These are phyloP conservation scores for Yarrowia yakushimensis DNA, from an alignment of 805 yeast genomes.

Conservation along the genomic window DNA sequence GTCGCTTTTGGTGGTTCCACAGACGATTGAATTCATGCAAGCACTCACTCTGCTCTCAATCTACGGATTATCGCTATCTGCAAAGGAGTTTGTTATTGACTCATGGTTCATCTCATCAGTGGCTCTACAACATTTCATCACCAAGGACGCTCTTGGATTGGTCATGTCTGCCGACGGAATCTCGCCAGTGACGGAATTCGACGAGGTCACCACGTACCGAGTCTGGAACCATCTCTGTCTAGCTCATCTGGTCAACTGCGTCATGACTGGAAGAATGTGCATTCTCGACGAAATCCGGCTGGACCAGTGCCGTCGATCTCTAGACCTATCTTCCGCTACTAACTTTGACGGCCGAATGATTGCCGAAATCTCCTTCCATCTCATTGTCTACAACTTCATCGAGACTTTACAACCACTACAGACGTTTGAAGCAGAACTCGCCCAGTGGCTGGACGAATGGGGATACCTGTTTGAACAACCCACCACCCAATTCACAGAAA, in stretches of 20 bases:
- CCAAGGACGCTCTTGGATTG: slow-evolving; percentile 43
- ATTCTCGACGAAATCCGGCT: slow-evolving; percentile 57
- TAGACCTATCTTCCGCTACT: slow-evolving; percentile 58
- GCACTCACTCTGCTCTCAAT: slow-evolving; percentile 62
- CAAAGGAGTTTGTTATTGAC: slow-evolving; percentile 53
- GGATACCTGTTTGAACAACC: slow-evolving; percentile 65
- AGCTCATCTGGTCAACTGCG: slow-evolving; percentile 63
- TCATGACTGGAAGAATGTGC: slow-evolving; percentile 63
- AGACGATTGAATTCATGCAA: slow-evolving; percentile 60
- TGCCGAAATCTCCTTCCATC: slow-evolving; percentile 63
- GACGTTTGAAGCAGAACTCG: slow-evolving; percentile 48
- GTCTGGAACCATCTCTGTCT: slow-evolving; percentile 70
- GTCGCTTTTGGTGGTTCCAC: slow-evolving; percentile 45
- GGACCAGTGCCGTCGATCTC: slow-evolving; percentile 55
- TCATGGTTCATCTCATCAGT: slow-evolving; percentile 67
- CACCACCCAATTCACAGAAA: slow-evolving; percentile 68
- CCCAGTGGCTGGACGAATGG: slow-evolving; percentile 67
- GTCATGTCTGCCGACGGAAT: slow-evolving; percentile 34
- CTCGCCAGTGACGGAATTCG: slow-evolving; percentile 44
- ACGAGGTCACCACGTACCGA: slow-evolving; percentile 54
- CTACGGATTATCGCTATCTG: slow-evolving; percentile 59
- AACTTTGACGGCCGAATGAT: slow-evolving; percentile 82
- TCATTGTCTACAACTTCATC: slow-evolving; percentile 55
- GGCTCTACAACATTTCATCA: slow-evolving; percentile 60
- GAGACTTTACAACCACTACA: slow-evolving; percentile 42